A percentile compares a stretch with the other conserved stretches of the same genome.
These are phyloP conservation scores for Mesostigma viride DNA, from an alignment of 139 green algal species.

Conservation along the genomic window DNA sequence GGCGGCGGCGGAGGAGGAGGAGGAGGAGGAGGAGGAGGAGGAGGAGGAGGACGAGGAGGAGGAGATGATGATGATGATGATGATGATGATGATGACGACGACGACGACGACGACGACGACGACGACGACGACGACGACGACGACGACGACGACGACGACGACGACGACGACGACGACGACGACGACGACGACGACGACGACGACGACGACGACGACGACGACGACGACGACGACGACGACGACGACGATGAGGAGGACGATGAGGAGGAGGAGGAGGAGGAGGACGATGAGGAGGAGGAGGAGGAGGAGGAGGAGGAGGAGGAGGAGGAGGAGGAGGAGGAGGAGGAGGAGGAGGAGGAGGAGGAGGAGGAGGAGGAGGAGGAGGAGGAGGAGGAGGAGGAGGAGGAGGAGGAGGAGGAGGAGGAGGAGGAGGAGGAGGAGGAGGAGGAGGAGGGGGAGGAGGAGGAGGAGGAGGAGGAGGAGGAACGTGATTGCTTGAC, in stretches of 20 bases:
- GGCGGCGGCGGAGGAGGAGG: too few relatives aligned
- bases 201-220: neutral
- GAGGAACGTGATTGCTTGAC: neutral
- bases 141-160: too few relatives aligned
- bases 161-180: neutral
- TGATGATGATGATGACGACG: slow-evolving; percentile 1
- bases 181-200: neutral
- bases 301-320: neutral
- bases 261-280: neutral
- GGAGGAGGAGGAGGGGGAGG: slow-evolving; percentile 1
- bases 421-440: neutral
- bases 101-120: neutral
- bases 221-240: neutral
- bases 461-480: neutral
- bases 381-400: neutral
- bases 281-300: slow-evolving; percentile 5
- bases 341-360: neutral
- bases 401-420: neutral
- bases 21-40: neutral
- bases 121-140: too few relatives aligned
- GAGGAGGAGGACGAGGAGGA: neutral
- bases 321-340: neutral
- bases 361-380: neutral
- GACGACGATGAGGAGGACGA: neutral
- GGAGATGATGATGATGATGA: neutral